Conservation (phyloP, 148 eudicot genomes). For the Persicaria tinctoria region DNA sequence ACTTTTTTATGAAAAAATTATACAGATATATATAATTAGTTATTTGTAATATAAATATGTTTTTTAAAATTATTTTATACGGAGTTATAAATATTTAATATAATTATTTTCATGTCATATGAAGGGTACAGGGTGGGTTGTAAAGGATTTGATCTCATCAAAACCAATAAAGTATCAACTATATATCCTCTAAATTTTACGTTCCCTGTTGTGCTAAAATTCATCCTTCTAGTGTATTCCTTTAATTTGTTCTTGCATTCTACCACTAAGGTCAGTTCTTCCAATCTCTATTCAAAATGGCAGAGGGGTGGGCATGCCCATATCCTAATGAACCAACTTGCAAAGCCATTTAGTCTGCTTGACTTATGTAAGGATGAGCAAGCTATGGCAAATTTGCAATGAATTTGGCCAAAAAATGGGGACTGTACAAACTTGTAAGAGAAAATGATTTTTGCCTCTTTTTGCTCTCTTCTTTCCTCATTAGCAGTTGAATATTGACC, state of each 20-base stretch:
- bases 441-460: constrained; percentile 6
- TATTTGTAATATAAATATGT: too few species aligned
- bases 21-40: too few species aligned
- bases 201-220: neutral
- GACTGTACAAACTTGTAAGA: neutral
- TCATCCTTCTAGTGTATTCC: neutral
- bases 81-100: too few species aligned
- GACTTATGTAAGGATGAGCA: neutral
- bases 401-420: constrained; percentile 6
- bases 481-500: neutral
- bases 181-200: neutral
- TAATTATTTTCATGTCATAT: too few species aligned
- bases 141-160: too few species aligned
- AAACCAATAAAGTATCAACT: neutral
- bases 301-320: neutral
- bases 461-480: neutral
- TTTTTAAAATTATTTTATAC: too few species aligned
- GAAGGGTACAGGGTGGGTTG: too few species aligned
- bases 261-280: neutral
- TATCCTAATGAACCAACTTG: neutral
- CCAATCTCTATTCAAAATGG: neutral
- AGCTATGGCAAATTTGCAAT: neutral
- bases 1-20: too few species aligned
- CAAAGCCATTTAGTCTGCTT: neutral
- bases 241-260: neutral